Conservation (phyloP, 2,329 filamentous ascomycete genomes). For the Exophiala mesophila region DNA sequence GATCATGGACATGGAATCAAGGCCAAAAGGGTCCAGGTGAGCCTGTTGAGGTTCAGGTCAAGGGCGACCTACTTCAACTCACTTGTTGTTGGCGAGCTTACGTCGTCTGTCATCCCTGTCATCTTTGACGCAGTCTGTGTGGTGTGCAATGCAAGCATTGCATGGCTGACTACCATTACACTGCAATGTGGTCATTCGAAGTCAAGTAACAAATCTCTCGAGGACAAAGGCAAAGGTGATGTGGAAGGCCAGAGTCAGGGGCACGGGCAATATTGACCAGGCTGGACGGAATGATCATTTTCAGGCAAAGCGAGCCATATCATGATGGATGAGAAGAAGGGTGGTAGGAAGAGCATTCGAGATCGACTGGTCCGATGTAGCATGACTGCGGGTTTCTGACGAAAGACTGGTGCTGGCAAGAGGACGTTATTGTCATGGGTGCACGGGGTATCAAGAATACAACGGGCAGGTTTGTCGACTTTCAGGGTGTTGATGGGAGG, state of each 20-base stretch:
- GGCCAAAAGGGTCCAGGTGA: conserved; percentile 15
- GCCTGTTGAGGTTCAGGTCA: conserved; percentile 5
- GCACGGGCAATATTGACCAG: background rate
- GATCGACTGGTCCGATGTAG: too few relatives aligned
- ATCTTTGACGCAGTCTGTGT: conserved; percentile 28
- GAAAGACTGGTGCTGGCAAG: too few relatives aligned
- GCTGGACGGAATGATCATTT: background rate
- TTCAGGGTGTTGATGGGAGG: too few relatives aligned
- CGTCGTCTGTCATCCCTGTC: conserved; percentile 30
- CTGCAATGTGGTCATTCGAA: conserved; percentile 19
- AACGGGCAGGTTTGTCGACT: too few relatives aligned
- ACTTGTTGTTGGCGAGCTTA: conserved; percentile 24
- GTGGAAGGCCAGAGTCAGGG: background rate
- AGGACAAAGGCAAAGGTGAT: too few relatives aligned
- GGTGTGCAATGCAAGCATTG: conserved; percentile 28
- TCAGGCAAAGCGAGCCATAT: too few relatives aligned
- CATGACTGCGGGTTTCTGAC: too few relatives aligned
- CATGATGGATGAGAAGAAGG: too few relatives aligned
- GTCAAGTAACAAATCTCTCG: too few relatives aligned
- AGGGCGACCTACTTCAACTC: conserved; percentile 26
- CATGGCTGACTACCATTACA: conserved; percentile 30
- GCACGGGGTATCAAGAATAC: too few relatives aligned
- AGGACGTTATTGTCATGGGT: too few relatives aligned
- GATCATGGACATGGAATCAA: conserved; percentile 13
- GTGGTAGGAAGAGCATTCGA: too few relatives aligned